Conservation (phyloP, 257 asterid species). For the Solanum ossicruentum region DNA sequence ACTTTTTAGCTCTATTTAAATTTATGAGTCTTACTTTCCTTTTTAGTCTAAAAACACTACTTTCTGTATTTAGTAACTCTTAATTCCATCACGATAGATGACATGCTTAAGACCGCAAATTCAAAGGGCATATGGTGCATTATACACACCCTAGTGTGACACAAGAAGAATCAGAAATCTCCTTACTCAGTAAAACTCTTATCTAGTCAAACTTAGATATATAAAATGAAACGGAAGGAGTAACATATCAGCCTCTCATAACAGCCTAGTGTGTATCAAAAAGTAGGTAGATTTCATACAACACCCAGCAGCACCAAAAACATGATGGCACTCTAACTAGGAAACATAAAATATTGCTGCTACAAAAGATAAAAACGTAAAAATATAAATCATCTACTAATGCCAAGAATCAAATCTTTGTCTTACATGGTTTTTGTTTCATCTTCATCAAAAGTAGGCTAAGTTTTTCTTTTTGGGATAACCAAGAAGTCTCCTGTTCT, state of each 20-base stretch:
- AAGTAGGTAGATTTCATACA: background rate
- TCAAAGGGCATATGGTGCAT: background rate
- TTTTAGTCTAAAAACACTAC: background rate
- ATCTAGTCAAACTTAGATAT: background rate
- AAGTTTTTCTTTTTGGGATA: background rate
- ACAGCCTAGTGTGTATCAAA: background rate
- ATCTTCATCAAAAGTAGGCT: background rate
- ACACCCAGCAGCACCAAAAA: background rate
- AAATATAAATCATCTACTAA: background rate
- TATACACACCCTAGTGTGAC: background rate
- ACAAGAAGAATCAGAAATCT: background rate
- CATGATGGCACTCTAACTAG: background rate
- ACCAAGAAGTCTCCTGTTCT: background rate
- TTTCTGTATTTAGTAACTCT: background rate
- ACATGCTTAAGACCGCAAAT: background rate
- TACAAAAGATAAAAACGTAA: background rate
- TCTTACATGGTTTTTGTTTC: background rate
- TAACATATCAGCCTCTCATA: background rate
- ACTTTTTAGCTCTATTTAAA: background rate
- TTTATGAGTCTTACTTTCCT: background rate
- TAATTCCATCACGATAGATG: background rate
- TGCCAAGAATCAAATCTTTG: background rate
- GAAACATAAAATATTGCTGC: background rate
- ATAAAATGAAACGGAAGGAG: background rate
- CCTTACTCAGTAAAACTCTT: background rate